phyloP scores from a whole-genome alignment of 1,284 basidiomycete genomes.

The Austropuccinia psidii region DNA sequence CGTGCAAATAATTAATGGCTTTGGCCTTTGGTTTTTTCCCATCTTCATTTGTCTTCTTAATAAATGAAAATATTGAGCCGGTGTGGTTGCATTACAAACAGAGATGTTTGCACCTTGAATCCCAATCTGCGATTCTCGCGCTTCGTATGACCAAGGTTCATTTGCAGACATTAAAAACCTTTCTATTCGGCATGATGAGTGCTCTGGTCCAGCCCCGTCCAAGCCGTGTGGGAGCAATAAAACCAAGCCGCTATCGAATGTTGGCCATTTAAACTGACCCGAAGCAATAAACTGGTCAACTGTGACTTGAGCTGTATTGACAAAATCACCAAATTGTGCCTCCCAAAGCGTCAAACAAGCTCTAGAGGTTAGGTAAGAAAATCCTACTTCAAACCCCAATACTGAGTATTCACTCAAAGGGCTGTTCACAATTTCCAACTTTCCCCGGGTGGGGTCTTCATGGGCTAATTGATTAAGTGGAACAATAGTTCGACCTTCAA shows the following conservation, averaged over 20 bases:
- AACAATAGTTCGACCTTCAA: slow-evolving; percentile 61
- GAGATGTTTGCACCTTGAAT: slow-evolving; percentile 58
- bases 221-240: slow-evolving; percentile 17
- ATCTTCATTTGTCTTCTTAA: slow-evolving; percentile 63
- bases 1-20: slow-evolving; percentile 51
- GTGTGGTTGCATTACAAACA: slow-evolving; percentile 73
- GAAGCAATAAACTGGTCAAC: slow-evolving; percentile 80
- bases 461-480: slow-evolving; percentile 53
- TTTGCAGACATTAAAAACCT: slow-evolving; percentile 60
- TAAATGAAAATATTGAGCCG: slow-evolving; percentile 81
- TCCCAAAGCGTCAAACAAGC: slow-evolving; percentile 66
- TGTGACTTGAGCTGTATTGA: slow-evolving; percentile 67
- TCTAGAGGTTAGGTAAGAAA: slow-evolving; percentile 69
- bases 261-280: slow-evolving; percentile 58
- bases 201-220: slow-evolving; percentile 83
- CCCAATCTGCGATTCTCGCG: not conserved
- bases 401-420: slow-evolving; percentile 41
- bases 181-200: slow-evolving; percentile 75
- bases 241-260: not conserved
- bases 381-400: slow-evolving; percentile 70
- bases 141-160: not conserved
- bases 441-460: slow-evolving; percentile 49
- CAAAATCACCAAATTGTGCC: slow-evolving; percentile 71
- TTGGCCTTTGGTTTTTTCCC: slow-evolving; percentile 66
- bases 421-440: slow-evolving; percentile 55